Percentiles rank a stretch among this genome's conserved stretches.
phyloP scores from a whole-genome alignment of 2,329 filamentous ascomycete genomes.

The Colletotrichum coccodes region DNA sequence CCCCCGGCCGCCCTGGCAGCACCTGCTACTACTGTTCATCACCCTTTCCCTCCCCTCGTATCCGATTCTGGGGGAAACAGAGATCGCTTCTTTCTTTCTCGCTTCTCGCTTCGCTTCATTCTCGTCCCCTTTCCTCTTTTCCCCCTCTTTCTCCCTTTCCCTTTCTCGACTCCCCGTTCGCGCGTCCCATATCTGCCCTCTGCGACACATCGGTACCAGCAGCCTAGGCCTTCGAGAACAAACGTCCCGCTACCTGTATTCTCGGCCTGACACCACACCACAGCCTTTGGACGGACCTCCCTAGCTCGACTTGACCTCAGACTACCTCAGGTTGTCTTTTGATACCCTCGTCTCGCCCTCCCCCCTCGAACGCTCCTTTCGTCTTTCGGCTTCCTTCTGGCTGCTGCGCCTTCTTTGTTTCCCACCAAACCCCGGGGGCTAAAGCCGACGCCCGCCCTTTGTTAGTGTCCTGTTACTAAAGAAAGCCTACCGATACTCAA shows the following conservation, averaged over 20 bases:
- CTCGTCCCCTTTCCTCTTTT: not conserved
- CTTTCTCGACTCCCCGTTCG: not conserved
- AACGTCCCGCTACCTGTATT: constrained; percentile 9
- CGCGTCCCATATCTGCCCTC: constrained; percentile 16
- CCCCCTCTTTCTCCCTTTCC: not conserved
- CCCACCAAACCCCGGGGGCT: constrained; percentile 14
- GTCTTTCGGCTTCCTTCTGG: constrained; percentile 17
- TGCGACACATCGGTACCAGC: constrained; percentile 14
- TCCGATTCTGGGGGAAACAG: constrained; percentile 32
- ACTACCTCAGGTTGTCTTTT: not conserved
- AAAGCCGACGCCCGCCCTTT: constrained; percentile 22
- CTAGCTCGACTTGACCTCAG: not conserved
- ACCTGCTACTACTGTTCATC: constrained; percentile 12
- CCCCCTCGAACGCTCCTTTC: constrained; percentile 22
- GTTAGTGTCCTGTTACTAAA: constrained; percentile 26
- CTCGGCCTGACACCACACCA: constrained; percentile 20
- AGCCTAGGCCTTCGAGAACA: constrained; percentile 19
- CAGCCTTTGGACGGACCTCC: not conserved
- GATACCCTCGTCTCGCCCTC: constrained; percentile 1
- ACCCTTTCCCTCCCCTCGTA: constrained; percentile 28
- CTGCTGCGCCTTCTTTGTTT: constrained; percentile 27
- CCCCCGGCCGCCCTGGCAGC: not conserved
- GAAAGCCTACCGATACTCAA: constrained; percentile 8
- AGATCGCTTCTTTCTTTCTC: constrained; percentile 22
- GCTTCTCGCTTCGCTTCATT: constrained; percentile 25